Base-by-base conservation (phyloP, 805 yeast species). In the Yamadazyma olivae region DNA sequence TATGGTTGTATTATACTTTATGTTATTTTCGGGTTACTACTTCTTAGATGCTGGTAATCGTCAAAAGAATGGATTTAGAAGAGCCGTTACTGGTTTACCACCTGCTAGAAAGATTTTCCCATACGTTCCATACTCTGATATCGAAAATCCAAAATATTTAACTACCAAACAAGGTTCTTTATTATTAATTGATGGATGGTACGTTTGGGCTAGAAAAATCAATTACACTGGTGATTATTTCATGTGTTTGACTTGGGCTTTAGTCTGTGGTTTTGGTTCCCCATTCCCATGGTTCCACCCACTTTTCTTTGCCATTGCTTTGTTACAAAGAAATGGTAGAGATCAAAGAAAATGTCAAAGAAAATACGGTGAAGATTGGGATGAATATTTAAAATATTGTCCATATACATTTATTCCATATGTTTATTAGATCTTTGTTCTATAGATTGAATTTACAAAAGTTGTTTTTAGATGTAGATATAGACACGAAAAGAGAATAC, bases 251-350 rank as follows among this genome's bases (percentile, higher is more conserved):
- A 74, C 93, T 30, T 93, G 99, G 99, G 95, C 91, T 4, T 71
- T 93, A 43, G 75, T 81, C 43, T 88, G 96, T 61, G 99, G 99
- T 1, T 80, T 82, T 60, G 71, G 70, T 21, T 85, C 96, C 3
- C 85, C 90, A 33, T 79, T 91, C 70, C 96, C 97, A 29, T 93
- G 95, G 91, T 93, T 93, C 65, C 91, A 83, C 79, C 97, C 99
- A 3, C 67, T 71, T 16, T 93, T 93, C 70, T 93, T 88, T 79
- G 77, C 89, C 44, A 65, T 82, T 49, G 96, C 89, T 44, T 77
- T 93, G 57, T 61, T 81, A 30, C 99, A 93, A 65, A 82, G 99
- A 64, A 88, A 95, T 28, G 58, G 70, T 46, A 83, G 99, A 68
- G 99, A 93, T 66, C 76, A 81, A 47, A 75, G 79, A 45, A 88